Conservation (phyloP, 495 filamentous ascomycete species). For the Rhypophila decipiens region DNA sequence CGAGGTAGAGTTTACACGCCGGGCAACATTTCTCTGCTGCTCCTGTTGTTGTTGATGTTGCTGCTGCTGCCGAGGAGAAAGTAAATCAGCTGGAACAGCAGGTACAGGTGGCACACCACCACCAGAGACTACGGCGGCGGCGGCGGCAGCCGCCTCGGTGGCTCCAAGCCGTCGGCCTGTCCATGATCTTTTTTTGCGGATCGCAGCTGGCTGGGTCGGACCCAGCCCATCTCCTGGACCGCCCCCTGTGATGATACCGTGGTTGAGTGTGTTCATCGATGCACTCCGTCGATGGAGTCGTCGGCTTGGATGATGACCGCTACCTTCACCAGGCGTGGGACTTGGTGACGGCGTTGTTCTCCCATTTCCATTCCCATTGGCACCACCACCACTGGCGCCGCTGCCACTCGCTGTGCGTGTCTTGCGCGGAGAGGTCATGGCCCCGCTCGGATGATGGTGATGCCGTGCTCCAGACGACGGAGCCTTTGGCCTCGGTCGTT, state of each 20-base stretch:
- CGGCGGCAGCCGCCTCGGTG: background rate
- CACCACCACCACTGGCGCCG: no score
- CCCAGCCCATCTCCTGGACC: background rate
- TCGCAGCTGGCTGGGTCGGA: conserved; percentile 3
- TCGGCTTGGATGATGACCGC: conserved; percentile 4
- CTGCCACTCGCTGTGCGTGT: conserved; percentile 20
- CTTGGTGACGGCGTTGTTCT: conserved; percentile 10
- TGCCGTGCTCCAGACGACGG: conserved; percentile 38
- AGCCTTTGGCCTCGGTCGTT: conserved; percentile 33
- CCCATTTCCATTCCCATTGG: no score
- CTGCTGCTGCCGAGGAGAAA: background rate
- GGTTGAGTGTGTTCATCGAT: conserved; percentile 22
- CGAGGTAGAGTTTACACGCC: background rate
- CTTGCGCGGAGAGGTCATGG: conserved; percentile 31
- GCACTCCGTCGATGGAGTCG: conserved; percentile 17
- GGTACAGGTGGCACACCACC: background rate
- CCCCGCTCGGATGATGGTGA: conserved; percentile 10
- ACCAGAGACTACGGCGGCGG: background rate
- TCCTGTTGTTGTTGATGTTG: background rate
- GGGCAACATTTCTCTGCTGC: background rate
- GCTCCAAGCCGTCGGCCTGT: conserved; percentile 7
- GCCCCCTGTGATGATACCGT: background rate
- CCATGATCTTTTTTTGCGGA: conserved; percentile 23
- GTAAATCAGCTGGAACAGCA: no score
- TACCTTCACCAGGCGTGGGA: conserved; percentile 2